Conservation (phyloP, 768 basidiomycete genomes). For the Leccinum olivaceopallidum region DNA sequence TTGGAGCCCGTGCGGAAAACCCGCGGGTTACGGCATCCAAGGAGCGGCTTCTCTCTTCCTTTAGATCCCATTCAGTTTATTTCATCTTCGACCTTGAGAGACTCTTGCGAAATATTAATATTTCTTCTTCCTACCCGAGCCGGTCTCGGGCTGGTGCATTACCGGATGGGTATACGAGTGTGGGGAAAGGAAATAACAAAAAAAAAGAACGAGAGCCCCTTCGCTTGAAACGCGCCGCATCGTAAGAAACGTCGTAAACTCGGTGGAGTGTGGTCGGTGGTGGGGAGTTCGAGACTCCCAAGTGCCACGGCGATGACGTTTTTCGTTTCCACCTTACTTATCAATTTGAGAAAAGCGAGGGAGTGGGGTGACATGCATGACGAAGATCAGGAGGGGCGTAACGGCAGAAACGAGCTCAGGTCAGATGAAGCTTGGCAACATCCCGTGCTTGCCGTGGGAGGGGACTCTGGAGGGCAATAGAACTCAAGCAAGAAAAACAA, state of each 20-base stretch:
- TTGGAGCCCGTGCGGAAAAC: background rate
- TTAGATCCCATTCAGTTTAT: background rate
- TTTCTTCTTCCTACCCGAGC: background rate
- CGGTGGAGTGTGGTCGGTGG: background rate
- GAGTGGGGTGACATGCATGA: conserved; percentile 1
- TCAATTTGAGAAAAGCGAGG: background rate
- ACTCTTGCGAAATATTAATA: background rate
- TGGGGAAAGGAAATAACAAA: background rate
- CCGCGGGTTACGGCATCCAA: background rate
- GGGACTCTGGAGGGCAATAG: background rate
- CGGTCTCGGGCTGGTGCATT: background rate
- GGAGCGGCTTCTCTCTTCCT: background rate
- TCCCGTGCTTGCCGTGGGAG: conserved; percentile 20
- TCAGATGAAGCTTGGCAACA: background rate
- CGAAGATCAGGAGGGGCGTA: conserved; percentile 8
- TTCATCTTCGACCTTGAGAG: background rate
- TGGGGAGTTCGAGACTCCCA: background rate
- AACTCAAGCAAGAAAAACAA: background rate
- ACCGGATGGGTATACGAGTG: background rate
- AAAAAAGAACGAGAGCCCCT: background rate
- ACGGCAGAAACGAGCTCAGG: background rate
- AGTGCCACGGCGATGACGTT: background rate
- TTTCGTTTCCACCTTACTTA: background rate
- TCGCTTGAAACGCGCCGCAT: background rate
- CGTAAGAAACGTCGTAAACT: background rate